phyloP scores from a whole-genome alignment of 805 yeast genomes.

The Starmerella bombi region DNA sequence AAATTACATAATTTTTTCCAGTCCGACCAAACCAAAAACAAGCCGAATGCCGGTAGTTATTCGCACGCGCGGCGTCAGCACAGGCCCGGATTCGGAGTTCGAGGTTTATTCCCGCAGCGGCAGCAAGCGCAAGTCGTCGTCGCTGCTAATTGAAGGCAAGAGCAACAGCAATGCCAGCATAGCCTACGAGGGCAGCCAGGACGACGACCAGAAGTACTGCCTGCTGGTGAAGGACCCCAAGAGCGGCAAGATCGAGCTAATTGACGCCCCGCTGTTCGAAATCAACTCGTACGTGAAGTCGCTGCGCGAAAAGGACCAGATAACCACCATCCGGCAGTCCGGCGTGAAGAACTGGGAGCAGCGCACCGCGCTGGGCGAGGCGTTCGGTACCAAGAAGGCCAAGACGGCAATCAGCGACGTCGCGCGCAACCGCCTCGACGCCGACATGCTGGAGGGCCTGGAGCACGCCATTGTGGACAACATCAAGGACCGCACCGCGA shows the following conservation, averaged over 20 bases:
- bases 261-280: constrained; percentile 48
- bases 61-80: constrained; percentile 65
- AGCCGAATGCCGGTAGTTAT: constrained; percentile 37
- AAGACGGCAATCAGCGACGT: constrained; percentile 73
- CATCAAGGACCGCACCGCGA: constrained; percentile 54
- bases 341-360: constrained; percentile 39
- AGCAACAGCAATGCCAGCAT: constrained; percentile 37
- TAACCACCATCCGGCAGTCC: constrained; percentile 51
- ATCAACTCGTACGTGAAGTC: constrained; percentile 52
- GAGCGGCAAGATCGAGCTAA: constrained; percentile 50
- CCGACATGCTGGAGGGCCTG: constrained; percentile 59
- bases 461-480: constrained; percentile 74
- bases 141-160: constrained; percentile 56
- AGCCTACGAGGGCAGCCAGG: constrained; percentile 50
- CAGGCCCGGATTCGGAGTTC: constrained; percentile 46
- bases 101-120: constrained; percentile 38
- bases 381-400: constrained; percentile 94
- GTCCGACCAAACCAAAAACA: neutral
- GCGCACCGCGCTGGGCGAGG: constrained; percentile 81
- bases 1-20: constrained; percentile 4
- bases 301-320: constrained; percentile 40
- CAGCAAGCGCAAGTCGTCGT: constrained; percentile 28
- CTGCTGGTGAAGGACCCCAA: constrained; percentile 66
- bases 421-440: constrained; percentile 75
- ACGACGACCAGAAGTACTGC: constrained; percentile 40